Evolutionary conservation across 2,329 filamentous ascomycete genomes (phyloP), one percentile per base, ranked within the genome.

Genomic region (Aspergillus hortae): DNA sequence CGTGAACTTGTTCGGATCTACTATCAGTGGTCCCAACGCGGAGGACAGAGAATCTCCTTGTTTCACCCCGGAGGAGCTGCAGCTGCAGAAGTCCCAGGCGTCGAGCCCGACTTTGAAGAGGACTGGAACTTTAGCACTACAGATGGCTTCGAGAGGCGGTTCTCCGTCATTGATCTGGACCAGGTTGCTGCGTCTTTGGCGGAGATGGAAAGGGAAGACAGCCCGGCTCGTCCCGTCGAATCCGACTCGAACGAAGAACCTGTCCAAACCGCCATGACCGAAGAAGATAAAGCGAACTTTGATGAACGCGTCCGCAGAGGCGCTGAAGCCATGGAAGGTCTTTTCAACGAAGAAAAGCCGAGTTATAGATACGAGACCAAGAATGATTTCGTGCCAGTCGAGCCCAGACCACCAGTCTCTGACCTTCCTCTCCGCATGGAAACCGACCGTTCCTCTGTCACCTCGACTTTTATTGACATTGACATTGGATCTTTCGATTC

Each of bases 101-200:
- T 63, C 11, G 70, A 74, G 23, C 21, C 48, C 7, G 72, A 77
- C 4, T 63, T 70, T 1, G 73, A 77, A 3, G 79, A 82, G 38
- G 81, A 83, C 55, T 86, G 83, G 83, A 85, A 83, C 52, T 86
- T 86, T 62, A 85, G 82, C 59, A 84, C 81, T 4, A 84, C 82
- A 2, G 80, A 82, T 56, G 78, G 80, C 12, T 85, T 85, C 57
- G 80, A 85, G 55, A 71, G 74, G 51, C 64, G 76, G 32, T 76
- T 77, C 45, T 78, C 77, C 2, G 70, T 77, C 40, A 71, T 78
- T 44, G 68, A 74, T 54, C 56, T 75, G 7, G 70, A 77, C 56
- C 69, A 77, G 52, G 66, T 79, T 35, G 67, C 69, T 12, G 76
- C 78, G 46, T 77, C 76, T 1, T 67, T 79, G 45, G 71, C 73